Evolutionary conservation across 129 eudicot genomes (phyloP), one percentile per base, ranked within the genome.

Genomic region (Pulicaria dysenterica): DNA sequence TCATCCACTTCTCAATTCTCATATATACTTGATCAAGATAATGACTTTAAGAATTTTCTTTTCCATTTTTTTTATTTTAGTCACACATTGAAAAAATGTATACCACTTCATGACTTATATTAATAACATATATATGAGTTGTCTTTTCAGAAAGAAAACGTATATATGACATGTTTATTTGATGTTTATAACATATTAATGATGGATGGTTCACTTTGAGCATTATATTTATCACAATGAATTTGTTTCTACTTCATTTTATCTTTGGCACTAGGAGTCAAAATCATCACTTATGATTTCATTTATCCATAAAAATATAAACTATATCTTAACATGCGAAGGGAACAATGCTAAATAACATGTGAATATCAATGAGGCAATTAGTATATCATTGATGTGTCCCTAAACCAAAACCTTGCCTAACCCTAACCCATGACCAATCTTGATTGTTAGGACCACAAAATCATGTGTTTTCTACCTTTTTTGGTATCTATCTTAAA

Each of bases 21-120:
- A 24, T 24, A 2, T n/a, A 41, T 70, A 55, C 13, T 12, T 70
- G 40, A 44, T 42, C 31, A 45, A 43, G 5, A 51, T 13, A 51
- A 51, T 43, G 13, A 53, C 50, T 62, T 51, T 15, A n/a, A 46
- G 5, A 53, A 51, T n/a, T 63, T 63, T 63, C 8, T 16, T 64
- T 8, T 6, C 44, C 3, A 49, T 54, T 55, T 4, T 8, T 8
- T 8, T 70, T n/a, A 4, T 70, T n/a, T 24, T 24, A 24, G 2
- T 24, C 2, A 24, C 1, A 24, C 31, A 24, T 24, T 24, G 31
- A 24, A 24, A 24, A 24, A 24, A 24, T 24, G 31, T 24, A 24
- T 24, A 24, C 2, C 31, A 24, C 31, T 24, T 24, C 31, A 24
- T 24, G 31, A 24, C 31, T 24, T 24, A 2, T 24, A n/a, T 24